These are phyloP conservation scores for Dimargaris cristalligena DNA, from an alignment of 192 early-diverging fungal species.

Conservation along the genomic window DNA sequence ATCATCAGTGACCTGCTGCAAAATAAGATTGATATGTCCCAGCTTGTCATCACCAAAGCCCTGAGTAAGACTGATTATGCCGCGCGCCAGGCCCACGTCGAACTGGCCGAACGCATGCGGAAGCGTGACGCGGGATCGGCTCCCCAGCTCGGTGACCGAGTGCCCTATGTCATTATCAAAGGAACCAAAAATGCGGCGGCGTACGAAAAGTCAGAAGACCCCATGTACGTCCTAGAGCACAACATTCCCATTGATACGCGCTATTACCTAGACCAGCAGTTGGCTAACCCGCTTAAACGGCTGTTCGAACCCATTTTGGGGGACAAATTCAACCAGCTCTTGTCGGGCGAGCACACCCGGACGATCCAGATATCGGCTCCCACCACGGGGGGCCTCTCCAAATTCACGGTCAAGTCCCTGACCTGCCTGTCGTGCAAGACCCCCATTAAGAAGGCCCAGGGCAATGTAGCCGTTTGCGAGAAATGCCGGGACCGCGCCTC, in stretches of 20 bases:
- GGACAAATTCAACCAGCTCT: conserved; percentile 59
- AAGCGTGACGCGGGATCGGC: conserved; percentile 94
- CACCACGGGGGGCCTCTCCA: conserved; percentile 80
- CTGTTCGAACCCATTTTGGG: conserved; percentile 96
- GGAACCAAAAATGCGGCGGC: conserved; percentile 71
- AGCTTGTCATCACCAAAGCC: conserved; percentile 91
- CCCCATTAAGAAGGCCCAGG: conserved; percentile 40
- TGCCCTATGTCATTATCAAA: conserved; percentile 90
- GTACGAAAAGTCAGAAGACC: conserved; percentile 97
- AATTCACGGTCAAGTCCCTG: conserved; percentile 80
- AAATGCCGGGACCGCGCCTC: conserved; percentile 52
- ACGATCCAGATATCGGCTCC: conserved; percentile 77
- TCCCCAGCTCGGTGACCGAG: conserved; percentile 87
- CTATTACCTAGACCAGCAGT: conserved; percentile 93
- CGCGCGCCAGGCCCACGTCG: conserved; percentile 88
- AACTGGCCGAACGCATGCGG: conserved; percentile 90
- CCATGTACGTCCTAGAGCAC: conserved; percentile 94
- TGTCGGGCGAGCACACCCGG: conserved; percentile 64
- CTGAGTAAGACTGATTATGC: conserved; percentile 90
- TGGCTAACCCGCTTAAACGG: conserved; percentile 78
- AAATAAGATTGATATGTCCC: conserved; percentile 92
- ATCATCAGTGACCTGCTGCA: conserved; percentile 84
- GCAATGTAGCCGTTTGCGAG: conserved; percentile 47
- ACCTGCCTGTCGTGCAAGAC: conserved; percentile 88
- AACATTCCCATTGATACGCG: conserved; percentile 94